Conservation (phyloP, 1,139 yeast species). For the Taiozyma sp. region DNA sequence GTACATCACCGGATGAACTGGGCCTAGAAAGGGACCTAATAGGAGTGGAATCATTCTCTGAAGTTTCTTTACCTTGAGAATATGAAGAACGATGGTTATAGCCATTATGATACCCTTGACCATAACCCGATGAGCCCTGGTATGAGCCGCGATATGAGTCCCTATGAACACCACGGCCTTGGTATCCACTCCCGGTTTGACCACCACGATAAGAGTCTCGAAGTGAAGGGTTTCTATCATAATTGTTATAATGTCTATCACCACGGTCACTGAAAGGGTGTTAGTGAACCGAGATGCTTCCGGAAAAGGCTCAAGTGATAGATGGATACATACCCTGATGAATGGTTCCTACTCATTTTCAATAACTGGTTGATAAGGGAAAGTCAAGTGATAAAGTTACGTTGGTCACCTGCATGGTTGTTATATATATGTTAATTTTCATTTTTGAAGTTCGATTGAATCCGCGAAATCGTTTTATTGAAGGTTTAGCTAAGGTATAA, state of each 20-base stretch:
- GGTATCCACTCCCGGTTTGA: background rate
- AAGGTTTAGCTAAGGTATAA: too few species aligned
- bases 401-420: too few species aligned
- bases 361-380: too few species aligned
- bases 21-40: background rate
- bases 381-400: too few species aligned
- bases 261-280: background rate
- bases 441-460: too few species aligned
- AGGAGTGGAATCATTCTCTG: constrained; percentile 1
- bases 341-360: constrained; percentile 7
- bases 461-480: too few species aligned
- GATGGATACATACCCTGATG: constrained; percentile 6
- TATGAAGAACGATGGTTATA: background rate
- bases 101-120: background rate
- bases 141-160: background rate
- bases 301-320: too few species aligned
- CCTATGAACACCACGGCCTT: constrained; percentile 1
- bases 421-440: too few species aligned
- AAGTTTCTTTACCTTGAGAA: background rate
- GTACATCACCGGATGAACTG: background rate
- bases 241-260: constrained; percentile 1
- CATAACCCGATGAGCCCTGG: background rate
- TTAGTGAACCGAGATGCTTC: background rate
- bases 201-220: constrained; percentile 6
- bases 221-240: background rate